phyloP scores from a whole-genome alignment of 1,139 yeast species.

The Blastobotrys indianensis region DNA sequence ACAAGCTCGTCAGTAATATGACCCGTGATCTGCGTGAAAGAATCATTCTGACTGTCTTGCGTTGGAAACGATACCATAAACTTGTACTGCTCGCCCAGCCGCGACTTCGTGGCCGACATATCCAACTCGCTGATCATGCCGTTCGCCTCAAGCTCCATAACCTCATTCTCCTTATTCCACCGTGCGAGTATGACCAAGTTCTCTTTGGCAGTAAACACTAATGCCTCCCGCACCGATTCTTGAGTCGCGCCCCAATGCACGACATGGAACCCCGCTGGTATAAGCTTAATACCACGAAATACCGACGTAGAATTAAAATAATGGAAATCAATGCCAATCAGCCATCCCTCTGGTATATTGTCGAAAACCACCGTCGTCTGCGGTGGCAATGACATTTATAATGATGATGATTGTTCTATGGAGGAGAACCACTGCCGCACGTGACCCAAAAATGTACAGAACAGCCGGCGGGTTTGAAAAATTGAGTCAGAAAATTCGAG shows the following conservation, averaged over 20 bases:
- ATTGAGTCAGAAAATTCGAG: too few species aligned
- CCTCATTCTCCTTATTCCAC: slow-evolving; percentile 31
- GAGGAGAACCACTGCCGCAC: too few species aligned
- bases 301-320: slow-evolving; percentile 35
- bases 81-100: slow-evolving; percentile 28
- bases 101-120: slow-evolving; percentile 21
- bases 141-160: slow-evolving; percentile 24
- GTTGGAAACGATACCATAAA: slow-evolving; percentile 32
- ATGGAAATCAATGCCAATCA: slow-evolving; percentile 37
- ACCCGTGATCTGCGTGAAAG: slow-evolving; percentile 28
- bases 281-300: slow-evolving; percentile 36
- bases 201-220: slow-evolving; percentile 26
- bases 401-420: too few species aligned
- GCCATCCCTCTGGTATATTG: slow-evolving; percentile 30
- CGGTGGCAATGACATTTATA: slow-evolving; percentile 25
- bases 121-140: slow-evolving; percentile 31
- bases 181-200: slow-evolving; percentile 22
- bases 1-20: slow-evolving; percentile 18
- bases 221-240: slow-evolving; percentile 29
- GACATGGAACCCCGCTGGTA: slow-evolving; percentile 37
- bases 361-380: slow-evolving; percentile 28
- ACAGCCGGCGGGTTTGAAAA: too few species aligned
- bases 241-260: slow-evolving; percentile 36
- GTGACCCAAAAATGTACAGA: too few species aligned
- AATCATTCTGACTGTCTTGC: slow-evolving; percentile 13